Evolutionary conservation across 805 yeast species (phyloP).

Genomic region (Metschnikowia borealis): DNA sequence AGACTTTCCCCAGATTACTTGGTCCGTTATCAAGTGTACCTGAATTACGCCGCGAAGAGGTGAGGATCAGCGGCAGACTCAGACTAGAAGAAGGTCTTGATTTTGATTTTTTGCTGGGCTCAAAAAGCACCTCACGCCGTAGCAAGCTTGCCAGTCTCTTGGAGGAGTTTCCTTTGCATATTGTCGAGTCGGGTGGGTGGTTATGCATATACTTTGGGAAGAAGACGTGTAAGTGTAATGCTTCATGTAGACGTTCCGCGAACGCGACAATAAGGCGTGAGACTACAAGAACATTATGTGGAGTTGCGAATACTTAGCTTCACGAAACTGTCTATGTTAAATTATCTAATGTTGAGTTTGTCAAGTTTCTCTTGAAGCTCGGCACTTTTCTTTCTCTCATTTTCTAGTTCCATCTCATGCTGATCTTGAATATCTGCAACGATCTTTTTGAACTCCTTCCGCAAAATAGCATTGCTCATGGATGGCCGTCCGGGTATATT

Average conservation of each 20-base stretch:
- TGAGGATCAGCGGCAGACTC: slow-evolving; percentile 16
- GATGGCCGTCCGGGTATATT: slow-evolving; percentile 6
- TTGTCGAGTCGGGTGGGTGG: slow-evolving; percentile 5
- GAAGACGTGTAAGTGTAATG: background rate
- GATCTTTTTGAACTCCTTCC: slow-evolving; percentile 65
- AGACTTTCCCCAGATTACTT: background rate
- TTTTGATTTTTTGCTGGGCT: slow-evolving; percentile 7
- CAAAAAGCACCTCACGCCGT: slow-evolving; percentile 15
- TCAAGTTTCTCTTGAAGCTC: slow-evolving; percentile 30
- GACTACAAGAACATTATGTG: background rate
- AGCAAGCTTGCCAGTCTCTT: slow-evolving; percentile 8
- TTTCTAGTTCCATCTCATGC: slow-evolving; percentile 54
- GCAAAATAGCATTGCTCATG: slow-evolving; percentile 50
- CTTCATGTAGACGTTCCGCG: background rate
- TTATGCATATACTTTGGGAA: slow-evolving; percentile 8
- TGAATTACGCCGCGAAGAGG: slow-evolving; percentile 7
- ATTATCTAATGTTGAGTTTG: background rate
- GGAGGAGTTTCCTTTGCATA: slow-evolving; percentile 4
- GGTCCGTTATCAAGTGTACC: background rate
- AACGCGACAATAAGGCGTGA: background rate
- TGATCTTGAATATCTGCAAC: slow-evolving; percentile 58
- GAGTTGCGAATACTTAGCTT: background rate
- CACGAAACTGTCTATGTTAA: background rate
- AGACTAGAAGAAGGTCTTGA: slow-evolving; percentile 4
- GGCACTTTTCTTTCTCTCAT: slow-evolving; percentile 50